Base-by-base conservation (phyloP, 352 stramenopile species). In the Globisporangium orthogonon region DNA sequence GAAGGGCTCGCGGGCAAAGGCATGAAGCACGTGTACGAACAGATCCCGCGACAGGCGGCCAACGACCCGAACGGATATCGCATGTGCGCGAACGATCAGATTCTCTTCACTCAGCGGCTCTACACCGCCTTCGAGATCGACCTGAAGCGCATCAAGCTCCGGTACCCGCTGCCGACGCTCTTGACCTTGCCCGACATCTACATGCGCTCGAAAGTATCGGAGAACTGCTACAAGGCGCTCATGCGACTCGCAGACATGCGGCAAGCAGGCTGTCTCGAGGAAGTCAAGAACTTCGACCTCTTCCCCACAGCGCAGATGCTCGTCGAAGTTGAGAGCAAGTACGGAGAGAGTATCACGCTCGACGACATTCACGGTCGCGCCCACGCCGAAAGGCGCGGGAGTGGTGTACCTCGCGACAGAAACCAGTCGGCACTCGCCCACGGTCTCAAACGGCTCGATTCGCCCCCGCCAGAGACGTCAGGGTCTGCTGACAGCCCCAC, bases 121-220 rank as follows among this genome's bases (percentile, higher is more conserved):
- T 97, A 97, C 74, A 91, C 86, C 13, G 58, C 58, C 1, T 97
- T 97, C 56, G 74, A 91, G 41, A 66, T 94, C 10, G 87, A 97
- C 46, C 61, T 97, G 17, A 97, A 97, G 66, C 83, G 87, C 40
- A 88, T 97, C 48, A 92, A 95, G 43, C 69, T 97, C 46, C 78
- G 87, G 5, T 83, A 88, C 39, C 73, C 86, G n/a, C 74, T 97
- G 28, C 67, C 73, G 2, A 50, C 75, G 40, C 69, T 97, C 7
- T 63, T 84, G 44, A 67, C 76, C 60, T 74, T 64, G 33, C 86
- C 89, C 0, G 88, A 96, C 50, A 92, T 97, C 7, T 97, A 97
- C 70, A 87, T 97, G 79, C 70, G 83, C 50, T 64, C 84, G 29
- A 95, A 95, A 59, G 89, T 97, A 3, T 83, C 79, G 33, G 72